Base-by-base conservation (phyloP, 148 eudicot genomes). In the Mesembryanthemum crystallinum region DNA sequence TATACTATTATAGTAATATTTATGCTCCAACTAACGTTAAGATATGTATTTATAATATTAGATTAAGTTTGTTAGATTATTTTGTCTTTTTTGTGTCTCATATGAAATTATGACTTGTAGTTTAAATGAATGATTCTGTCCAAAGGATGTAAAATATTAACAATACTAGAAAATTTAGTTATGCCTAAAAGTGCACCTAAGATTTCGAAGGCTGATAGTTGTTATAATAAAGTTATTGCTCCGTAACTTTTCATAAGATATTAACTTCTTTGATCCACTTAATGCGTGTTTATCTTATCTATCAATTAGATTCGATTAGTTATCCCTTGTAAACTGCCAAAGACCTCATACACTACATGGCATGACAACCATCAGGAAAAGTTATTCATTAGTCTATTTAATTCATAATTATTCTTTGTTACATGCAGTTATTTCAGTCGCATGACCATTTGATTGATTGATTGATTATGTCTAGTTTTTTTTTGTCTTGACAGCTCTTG, bases 401-500 rank as follows among this genome's bases (percentile, higher is more conserved):
- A 32, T 52, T 25, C 1, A 8, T 67, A 27, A 1, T 61, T 17
- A 17, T 58, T 28, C 8, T 32, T 3, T 78, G 32, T 37, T 67
- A 54, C 32, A 30, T 55, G 25, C 30, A 2, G 5, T 61, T 74
- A 32, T 33, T 15, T 57, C 27, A 20, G 43, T 24, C 24, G 15
- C 39, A 30, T 52, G 30, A 75, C 42, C 17, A 17, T 62, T 57
- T 42, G 27, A 17, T n/a, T n/a, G n/a, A n/a, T n/a, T n/a, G n/a
- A 25, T 23, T 66, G 37, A 57, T 80, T 55, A 60, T 49, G 57
- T 20, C 11, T 45, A 68, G 47, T 25, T 72, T 59, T 33, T 37
- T 70, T 45, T 75, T 32, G 39, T 49, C 21, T 67, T 73, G 64
- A 74, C 92, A 96, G 99, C 97, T 96, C 73, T 73, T 96, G 78